Evolutionary conservation across 106 monocot genomes (phyloP).

Genomic region (Dioscorea dumetorum): DNA sequence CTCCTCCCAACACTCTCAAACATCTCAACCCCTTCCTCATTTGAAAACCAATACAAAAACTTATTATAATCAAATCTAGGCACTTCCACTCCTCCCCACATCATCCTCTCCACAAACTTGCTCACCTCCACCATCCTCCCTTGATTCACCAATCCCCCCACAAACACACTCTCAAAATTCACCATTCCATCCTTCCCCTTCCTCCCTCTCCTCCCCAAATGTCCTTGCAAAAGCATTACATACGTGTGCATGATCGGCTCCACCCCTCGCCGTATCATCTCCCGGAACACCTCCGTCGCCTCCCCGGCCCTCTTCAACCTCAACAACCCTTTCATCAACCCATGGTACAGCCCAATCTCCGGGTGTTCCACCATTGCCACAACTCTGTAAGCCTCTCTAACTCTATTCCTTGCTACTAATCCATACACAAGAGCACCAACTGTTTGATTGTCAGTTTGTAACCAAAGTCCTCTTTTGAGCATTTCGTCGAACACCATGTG

Average conservation of each 20-base stretch:
- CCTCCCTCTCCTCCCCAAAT: slow-evolving; percentile 78
- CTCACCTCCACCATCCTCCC: slow-evolving; percentile 54
- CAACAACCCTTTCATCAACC: slow-evolving; percentile 75
- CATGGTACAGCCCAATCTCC: slow-evolving; percentile 52
- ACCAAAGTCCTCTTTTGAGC: slow-evolving; percentile 61
- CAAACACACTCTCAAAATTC: slow-evolving; percentile 75
- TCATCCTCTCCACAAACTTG: slow-evolving; percentile 80
- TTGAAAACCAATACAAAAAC: slow-evolving; percentile 71
- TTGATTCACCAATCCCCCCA: slow-evolving; percentile 72
- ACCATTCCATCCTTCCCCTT: slow-evolving; percentile 53
- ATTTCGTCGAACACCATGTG: slow-evolving; percentile 65
- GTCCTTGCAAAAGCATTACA: slow-evolving; percentile 86
- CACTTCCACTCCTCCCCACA: slow-evolving; percentile 45
- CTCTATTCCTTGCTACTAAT: slow-evolving; percentile 39
- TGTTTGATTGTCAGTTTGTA: slow-evolving; percentile 12
- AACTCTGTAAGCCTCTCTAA: slow-evolving; percentile 51
- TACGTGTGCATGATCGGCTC: slow-evolving; percentile 89
- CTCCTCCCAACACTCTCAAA: slow-evolving; percentile 75
- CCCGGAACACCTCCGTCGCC: slow-evolving; percentile 74
- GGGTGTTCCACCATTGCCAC: slow-evolving; percentile 14
- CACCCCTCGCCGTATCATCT: slow-evolving; percentile 55
- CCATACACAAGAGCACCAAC: slow-evolving; percentile 54
- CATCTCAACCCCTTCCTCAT: slow-evolving; percentile 72
- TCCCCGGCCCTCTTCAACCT: slow-evolving; percentile 43
- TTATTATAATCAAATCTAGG: slow-evolving; percentile 75